phyloP scores from a whole-genome alignment of 2,329 filamentous ascomycete species.

The Aspergillus sclerotialis region DNA sequence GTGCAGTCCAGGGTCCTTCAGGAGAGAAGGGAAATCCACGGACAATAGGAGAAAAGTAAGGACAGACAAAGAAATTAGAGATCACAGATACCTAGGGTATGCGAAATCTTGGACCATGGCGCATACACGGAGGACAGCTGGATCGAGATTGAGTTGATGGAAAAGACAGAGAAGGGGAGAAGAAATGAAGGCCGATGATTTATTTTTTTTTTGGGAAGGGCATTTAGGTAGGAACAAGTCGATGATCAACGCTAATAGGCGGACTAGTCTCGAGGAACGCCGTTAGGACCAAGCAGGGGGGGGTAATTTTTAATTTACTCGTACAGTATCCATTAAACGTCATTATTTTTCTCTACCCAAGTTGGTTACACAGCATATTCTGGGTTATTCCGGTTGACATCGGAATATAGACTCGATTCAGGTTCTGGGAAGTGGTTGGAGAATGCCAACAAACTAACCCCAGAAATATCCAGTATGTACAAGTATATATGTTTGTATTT shows the following conservation, averaged over 20 bases:
- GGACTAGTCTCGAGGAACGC: constrained; percentile 4
- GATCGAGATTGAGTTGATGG: constrained; percentile 8
- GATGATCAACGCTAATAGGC: constrained; percentile 6
- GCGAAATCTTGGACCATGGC: constrained; percentile 26
- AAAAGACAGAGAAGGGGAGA: constrained; percentile 5
- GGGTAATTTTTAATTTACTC: constrained; percentile 10
- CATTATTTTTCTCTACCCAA: no score
- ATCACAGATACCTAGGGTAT: constrained; percentile 26
- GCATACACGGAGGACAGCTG: constrained; percentile 19
- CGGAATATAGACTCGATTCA: no score
- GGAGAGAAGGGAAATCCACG: background rate
- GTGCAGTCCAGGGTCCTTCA: constrained; percentile 9
- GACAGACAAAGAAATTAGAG: constrained; percentile 9
- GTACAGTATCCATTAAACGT: no score
- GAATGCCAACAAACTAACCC: no score
- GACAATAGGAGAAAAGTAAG: background rate
- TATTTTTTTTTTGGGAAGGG: constrained; percentile 6
- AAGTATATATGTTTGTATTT: no score
- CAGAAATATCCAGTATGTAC: no score
- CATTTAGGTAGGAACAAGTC: background rate
- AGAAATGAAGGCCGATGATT: constrained; percentile 3
- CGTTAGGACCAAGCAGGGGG: constrained; percentile 4
- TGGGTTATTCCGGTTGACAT: no score
- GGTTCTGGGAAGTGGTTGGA: no score
- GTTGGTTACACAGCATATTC: no score